phyloP scores from a whole-genome alignment of 768 basidiomycete species.

The Amanita pallidorosea region DNA sequence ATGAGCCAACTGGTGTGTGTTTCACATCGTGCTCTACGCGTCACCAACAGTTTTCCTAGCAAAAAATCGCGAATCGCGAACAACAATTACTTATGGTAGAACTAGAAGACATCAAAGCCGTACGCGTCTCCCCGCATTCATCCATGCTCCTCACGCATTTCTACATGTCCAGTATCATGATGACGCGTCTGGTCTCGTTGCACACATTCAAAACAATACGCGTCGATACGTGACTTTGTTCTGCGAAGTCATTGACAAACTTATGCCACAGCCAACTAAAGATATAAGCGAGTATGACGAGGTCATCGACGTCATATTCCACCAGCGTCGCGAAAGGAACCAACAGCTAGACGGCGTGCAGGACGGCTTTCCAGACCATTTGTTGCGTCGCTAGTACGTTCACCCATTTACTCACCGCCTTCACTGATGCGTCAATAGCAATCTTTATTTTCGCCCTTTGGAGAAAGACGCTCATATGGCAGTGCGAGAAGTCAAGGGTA shows the following conservation, averaged over 20 bases:
- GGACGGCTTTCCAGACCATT: conserved; percentile 79
- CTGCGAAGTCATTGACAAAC: conserved; percentile 79
- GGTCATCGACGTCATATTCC: conserved; percentile 93
- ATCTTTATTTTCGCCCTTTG: conserved; percentile 88
- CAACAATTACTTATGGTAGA: conserved; percentile 85
- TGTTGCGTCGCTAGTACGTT: conserved; percentile 91
- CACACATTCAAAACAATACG: conserved; percentile 73
- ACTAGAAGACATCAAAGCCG: conserved; percentile 76
- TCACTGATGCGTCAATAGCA: conserved; percentile 37
- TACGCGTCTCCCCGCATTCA: conserved; percentile 19
- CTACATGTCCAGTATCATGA: conserved; percentile 46
- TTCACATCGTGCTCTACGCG: conserved; percentile 14
- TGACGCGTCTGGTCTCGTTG: conserved; percentile 62
- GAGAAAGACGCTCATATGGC: conserved; percentile 69
- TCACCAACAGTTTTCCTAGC: conserved; percentile 35
- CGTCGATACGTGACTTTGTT: conserved; percentile 87
- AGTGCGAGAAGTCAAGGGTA: conserved; percentile 83
- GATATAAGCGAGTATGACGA: conserved; percentile 89
- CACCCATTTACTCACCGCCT: neutral
- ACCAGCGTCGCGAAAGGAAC: conserved; percentile 86
- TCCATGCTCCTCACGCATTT: conserved; percentile 6
- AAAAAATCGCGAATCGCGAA: conserved; percentile 89
- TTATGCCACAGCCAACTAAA: conserved; percentile 81
- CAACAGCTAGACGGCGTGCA: conserved; percentile 65
- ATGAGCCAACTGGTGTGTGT: conserved; percentile 70